A percentile compares a stretch with the other conserved stretches of the same genome.
phyloP scores from a whole-genome alignment of 192 early-diverging fungal species.

The Pilaira anomala region DNA sequence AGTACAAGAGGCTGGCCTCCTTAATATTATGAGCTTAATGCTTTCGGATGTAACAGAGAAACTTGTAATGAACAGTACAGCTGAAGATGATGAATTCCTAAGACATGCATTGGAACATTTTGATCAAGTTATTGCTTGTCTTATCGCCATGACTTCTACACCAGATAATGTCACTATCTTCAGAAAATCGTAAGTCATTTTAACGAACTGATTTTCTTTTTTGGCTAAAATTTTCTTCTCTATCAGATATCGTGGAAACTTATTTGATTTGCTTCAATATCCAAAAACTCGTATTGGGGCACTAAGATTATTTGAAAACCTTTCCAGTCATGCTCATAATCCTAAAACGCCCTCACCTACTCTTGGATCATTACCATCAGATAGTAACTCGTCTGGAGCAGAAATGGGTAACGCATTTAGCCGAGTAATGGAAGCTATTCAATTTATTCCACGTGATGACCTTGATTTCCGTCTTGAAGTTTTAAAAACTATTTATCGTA shows the following conservation, averaged over 20 bases:
- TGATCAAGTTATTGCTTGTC: conserved; percentile 47
- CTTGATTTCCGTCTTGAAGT: conserved; percentile 58
- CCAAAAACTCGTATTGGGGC: conserved; percentile 51
- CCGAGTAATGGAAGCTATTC: conserved; percentile 57
- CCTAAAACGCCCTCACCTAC: conserved; percentile 10
- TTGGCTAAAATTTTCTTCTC: neutral
- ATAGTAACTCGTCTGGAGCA: conserved; percentile 6
- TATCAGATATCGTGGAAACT: conserved; percentile 46
- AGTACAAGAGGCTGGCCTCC: conserved; percentile 57
- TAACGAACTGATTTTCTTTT: too few species aligned
- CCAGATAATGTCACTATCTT: conserved; percentile 47
- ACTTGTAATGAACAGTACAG: conserved; percentile 36
- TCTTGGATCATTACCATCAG: neutral
- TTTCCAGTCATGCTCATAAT: conserved; percentile 44
- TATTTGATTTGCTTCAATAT: conserved; percentile 55
- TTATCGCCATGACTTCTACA: conserved; percentile 43
- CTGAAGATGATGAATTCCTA: conserved; percentile 43
- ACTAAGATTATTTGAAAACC: conserved; percentile 43
- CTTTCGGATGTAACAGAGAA: conserved; percentile 50
- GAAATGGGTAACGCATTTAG: conserved; percentile 47
- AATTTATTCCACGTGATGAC: conserved; percentile 48
- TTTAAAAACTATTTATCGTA: conserved; percentile 46
- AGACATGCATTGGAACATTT: conserved; percentile 51
- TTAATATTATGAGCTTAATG: conserved; percentile 55
- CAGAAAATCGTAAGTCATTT: conserved; percentile 42